These are phyloP conservation scores for Acorus calamus DNA, from an alignment of 106 monocot species.

Conservation along the genomic window DNA sequence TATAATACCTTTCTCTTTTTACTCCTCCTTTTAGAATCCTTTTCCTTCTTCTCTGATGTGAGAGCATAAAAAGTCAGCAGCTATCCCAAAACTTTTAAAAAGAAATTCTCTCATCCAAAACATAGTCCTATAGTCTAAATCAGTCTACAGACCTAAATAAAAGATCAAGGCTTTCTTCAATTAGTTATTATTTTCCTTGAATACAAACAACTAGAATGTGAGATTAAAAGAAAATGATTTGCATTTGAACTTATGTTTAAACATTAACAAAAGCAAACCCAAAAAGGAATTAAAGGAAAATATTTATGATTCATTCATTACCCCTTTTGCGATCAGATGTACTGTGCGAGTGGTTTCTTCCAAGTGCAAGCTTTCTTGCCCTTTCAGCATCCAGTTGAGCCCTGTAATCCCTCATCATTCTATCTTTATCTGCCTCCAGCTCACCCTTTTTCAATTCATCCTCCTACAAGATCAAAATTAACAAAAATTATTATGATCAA, in stretches of 20 bases:
- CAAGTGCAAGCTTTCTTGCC: constrained; percentile 69
- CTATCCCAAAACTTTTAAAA: neutral
- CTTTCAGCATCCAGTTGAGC: constrained; percentile 97
- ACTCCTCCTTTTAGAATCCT: constrained; percentile 47
- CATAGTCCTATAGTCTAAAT: too few species aligned
- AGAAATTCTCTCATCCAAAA: neutral
- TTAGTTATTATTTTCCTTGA: neutral
- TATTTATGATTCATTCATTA: constrained; percentile 4
- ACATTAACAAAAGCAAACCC: neutral
- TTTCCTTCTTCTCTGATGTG: constrained; percentile 66
- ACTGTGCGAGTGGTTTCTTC: constrained; percentile 64
- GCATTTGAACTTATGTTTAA: neutral
- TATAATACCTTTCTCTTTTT: constrained; percentile 64
- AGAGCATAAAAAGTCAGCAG: neutral
- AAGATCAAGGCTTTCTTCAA: too few species aligned
- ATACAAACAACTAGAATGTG: too few species aligned
- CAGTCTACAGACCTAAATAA: too few species aligned
- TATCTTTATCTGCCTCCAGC: constrained; percentile 92
- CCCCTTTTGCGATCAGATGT: constrained; percentile 75
- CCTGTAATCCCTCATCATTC: constrained; percentile 98
- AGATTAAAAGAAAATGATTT: neutral
- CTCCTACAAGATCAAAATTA: constrained; percentile 31
- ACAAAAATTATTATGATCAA: too few species aligned
- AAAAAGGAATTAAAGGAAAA: neutral
- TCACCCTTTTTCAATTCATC: constrained; percentile 85